Conservation (phyloP, 2,329 filamentous ascomycete genomes). For the Aspergillus calidoustus region DNA sequence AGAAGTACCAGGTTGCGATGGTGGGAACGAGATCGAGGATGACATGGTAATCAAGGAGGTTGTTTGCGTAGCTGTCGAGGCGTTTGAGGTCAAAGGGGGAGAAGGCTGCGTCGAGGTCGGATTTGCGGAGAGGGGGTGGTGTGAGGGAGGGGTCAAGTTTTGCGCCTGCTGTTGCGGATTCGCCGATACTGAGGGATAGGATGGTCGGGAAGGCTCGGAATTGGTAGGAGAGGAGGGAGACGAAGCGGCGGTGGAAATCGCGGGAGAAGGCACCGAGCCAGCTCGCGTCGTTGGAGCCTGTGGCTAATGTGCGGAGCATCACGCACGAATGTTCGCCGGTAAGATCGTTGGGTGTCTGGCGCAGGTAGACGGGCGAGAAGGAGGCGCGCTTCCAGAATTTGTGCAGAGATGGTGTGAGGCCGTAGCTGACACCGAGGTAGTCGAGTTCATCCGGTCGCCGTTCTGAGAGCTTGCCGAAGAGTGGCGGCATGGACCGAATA, state of each 20-base stretch:
- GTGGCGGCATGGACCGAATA: conserved; percentile 86
- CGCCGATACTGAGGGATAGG: conserved; percentile 83
- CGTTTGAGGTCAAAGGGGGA: conserved; percentile 95
- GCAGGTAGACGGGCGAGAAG: conserved; percentile 89
- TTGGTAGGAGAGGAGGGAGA: conserved; percentile 86
- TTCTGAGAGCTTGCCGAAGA: conserved; percentile 88
- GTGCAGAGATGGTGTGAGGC: conserved; percentile 82
- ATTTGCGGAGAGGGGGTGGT: conserved; percentile 67
- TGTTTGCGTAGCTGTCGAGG: conserved; percentile 92
- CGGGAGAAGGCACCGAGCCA: conserved; percentile 91
- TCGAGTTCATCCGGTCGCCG: conserved; percentile 79
- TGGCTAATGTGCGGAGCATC: conserved; percentile 81
- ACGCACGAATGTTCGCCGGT: conserved; percentile 98
- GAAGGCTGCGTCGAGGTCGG: conserved; percentile 75
- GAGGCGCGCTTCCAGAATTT: conserved; percentile 93
- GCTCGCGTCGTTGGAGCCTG: conserved; percentile 65
- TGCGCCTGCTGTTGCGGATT: conserved; percentile 76
- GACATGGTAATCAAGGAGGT: conserved; percentile 96
- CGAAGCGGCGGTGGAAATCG: conserved; percentile 94
- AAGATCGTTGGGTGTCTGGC: conserved; percentile 93
- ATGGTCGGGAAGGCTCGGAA: conserved; percentile 81
- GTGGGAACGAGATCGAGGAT: conserved; percentile 89
- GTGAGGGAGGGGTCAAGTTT: conserved; percentile 64
- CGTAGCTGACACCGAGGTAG: conserved; percentile 95
- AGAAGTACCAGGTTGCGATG: conserved; percentile 84